Base-by-base conservation (phyloP, 495 filamentous ascomycete species). In the Penicillium ochrochloron region DNA sequence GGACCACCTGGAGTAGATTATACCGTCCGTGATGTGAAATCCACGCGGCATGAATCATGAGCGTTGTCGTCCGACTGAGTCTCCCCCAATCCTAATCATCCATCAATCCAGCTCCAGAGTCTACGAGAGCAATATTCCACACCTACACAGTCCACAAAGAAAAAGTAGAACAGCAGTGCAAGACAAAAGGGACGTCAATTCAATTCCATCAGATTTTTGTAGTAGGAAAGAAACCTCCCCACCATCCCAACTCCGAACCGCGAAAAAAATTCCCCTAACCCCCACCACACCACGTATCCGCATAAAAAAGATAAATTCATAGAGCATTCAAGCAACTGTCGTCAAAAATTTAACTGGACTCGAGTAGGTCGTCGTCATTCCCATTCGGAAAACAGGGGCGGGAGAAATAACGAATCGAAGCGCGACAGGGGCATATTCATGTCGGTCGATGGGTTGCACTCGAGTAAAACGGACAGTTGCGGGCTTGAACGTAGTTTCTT, bases 171-270 rank as follows among this genome's bases (percentile, higher is more conserved):
- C 31, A 41, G 29, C 46, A 65, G 19, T 64, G 29, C 55, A 67
- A 66, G 60, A 70, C 63, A 69, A 69, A 71, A 57, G 69, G 63
- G 60, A 67, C 61, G 57, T 69, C 70, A 73, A 72, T 73, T 73
- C 67, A 57, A 73, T 71, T 71, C 71, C 63, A 70, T 73, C 61
- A 72, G 34, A 72, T 72, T 73, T 71, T 73, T 73, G 63, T 62
- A 65, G 33, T 56, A 56, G 33, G 33, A 69, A 64, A 66, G 59
- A 60, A 71, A 66, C 65, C 61, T 57, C 61, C 60, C 61, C 68
- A 59, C 64, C 63, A 60, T 33, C 31, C 44, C 51, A 68, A 65
- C 46, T 39, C 59, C 56, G 56, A 42, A 44, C 61, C 54, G 44
- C 23, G 57, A 63, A 37, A 63, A 59, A 33, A 51, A 57, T 25